Base-by-base conservation (phyloP, 2,329 filamentous ascomycete species). In the Xylariales sp. region DNA sequence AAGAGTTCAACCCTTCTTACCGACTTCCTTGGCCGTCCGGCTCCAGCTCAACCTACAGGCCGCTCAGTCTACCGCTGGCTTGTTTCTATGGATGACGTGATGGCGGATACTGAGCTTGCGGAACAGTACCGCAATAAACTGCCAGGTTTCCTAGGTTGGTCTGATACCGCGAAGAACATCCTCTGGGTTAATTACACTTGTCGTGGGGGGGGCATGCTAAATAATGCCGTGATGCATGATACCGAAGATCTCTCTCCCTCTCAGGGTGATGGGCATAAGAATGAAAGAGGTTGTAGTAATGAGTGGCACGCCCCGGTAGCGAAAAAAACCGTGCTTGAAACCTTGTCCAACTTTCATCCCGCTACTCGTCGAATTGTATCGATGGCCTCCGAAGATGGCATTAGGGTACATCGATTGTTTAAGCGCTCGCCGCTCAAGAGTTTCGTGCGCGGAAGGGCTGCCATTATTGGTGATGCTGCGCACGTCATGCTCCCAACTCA, bases 21-120 rank as follows among this genome's bases (percentile, higher is more conserved):
- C 28, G 61, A 70, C 49, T 70, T 72, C 30, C 62, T 70, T 43
- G 71, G 67, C 7, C 53, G 23, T 34, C 52, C 50, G 30, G 36
- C 62, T 10, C 55, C 65, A 3, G n/a, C 41, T 16, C 60, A 64
- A 52, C 68, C 63, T 18, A 71, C 69, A 8, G 68, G 68, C 16
- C 65, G 71, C 57, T 72, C 71, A 28, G 68, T 73, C 8, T 73
- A 71, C 49, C 65, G 69, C 32, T 71, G 71, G 71, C 69, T 73
- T 7, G 69, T 73, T 16, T 50, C 68, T 1, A 66, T 63, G 68
- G 64, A 68, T 10, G 60, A 67, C 1, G 59, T 71, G 36, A 60
- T 66, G 57, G 62, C 57, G 0, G 57, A 67, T n/a, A 41, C 61
- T 6, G 69, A 68, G 16, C 63, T 69, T 8, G 54, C 50, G 2